Conservation (phyloP, 176 grass and related monocot species). For the Oryza nivara region DNA sequence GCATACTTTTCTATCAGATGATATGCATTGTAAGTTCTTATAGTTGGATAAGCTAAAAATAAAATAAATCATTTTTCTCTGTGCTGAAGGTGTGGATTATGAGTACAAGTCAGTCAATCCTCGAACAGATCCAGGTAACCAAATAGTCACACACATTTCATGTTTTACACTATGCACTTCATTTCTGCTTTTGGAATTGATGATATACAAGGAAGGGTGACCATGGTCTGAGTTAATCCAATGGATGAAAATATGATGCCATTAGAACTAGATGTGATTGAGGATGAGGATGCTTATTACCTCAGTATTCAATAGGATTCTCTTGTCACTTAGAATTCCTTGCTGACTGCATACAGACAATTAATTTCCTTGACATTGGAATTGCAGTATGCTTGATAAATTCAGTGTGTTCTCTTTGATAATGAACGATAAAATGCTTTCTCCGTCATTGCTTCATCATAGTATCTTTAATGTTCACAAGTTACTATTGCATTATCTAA, state of each 20-base stretch:
- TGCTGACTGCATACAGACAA: background rate
- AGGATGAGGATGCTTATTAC: background rate
- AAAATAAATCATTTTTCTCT: background rate
- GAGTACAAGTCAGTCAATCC: constrained; percentile 90
- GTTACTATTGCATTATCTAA: background rate
- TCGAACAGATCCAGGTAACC: constrained; percentile 61
- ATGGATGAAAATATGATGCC: background rate
- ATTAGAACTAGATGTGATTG: background rate
- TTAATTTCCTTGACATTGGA: background rate
- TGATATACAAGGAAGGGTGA: background rate
- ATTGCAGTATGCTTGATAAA: background rate
- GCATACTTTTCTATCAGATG: background rate
- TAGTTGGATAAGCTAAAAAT: constrained; percentile 2
- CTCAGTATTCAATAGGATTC: background rate
- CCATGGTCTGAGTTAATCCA: constrained; percentile 5
- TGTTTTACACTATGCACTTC: background rate
- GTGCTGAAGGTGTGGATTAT: constrained; percentile 65
- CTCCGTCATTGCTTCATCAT: background rate
- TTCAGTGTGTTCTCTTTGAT: background rate
- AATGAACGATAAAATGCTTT: background rate
- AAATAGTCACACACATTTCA: background rate
- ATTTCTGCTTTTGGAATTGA: background rate
- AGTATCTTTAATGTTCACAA: background rate
- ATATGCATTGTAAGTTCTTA: background rate
- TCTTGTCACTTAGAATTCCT: background rate